Conservation (phyloP, 129 eudicot genomes). For the Pseudognaphalium luteoalbum region DNA sequence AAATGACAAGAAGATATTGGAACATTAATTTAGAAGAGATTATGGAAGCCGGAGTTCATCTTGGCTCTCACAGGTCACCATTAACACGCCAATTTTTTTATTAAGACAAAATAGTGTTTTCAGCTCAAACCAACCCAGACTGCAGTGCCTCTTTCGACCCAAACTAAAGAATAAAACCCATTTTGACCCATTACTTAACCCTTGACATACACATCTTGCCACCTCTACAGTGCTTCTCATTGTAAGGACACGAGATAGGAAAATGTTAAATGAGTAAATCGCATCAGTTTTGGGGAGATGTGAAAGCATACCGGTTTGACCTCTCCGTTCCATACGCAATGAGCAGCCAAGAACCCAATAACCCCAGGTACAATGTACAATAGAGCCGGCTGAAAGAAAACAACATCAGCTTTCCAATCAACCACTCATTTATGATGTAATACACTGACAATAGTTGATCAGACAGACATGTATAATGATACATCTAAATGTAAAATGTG, state of each 20-base stretch:
- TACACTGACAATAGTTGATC: background rate
- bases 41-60: no score
- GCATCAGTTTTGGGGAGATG: background rate
- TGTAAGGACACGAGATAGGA: background rate
- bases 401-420: background rate
- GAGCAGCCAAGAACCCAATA: slow-evolving; percentile 86
- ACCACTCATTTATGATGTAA: background rate
- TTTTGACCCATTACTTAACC: no score
- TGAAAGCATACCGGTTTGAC: slow-evolving; percentile 66
- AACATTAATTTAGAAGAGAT: no score
- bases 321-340: slow-evolving; percentile 90
- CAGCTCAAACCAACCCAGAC: no score
- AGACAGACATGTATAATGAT: background rate
- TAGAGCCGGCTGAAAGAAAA: slow-evolving; percentile 74
- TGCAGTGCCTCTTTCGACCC: background rate
- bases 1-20: no score
- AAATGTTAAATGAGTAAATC: background rate
- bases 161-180: no score
- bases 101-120: no score
- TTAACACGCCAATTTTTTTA: no score
- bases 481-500: background rate
- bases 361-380: slow-evolving; percentile 87
- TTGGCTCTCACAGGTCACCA: no score
- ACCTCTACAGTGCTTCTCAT: no score
- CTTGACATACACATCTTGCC: no score